A percentile compares a stretch with the other conserved stretches of the same genome.
These are phyloP conservation scores for Sporothrix humicola DNA, from an alignment of 2,329 filamentous ascomycete species.

Conservation along the genomic window DNA sequence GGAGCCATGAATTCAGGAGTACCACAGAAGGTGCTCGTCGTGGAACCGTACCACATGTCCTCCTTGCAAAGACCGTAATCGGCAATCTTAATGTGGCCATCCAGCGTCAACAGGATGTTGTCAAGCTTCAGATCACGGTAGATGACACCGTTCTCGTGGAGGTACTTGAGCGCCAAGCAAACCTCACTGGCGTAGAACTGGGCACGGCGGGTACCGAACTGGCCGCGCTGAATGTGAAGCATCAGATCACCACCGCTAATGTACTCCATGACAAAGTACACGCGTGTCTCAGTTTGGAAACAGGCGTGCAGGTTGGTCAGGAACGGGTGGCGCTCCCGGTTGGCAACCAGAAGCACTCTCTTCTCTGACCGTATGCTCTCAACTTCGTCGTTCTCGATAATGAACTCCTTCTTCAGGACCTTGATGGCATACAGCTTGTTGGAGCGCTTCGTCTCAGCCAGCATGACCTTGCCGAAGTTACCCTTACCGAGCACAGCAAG, in stretches of 20 bases:
- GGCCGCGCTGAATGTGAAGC: slow-evolving; percentile 96
- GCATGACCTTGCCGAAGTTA: slow-evolving; percentile 99
- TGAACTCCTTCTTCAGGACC: slow-evolving; percentile 99
- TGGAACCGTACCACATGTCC: slow-evolving; percentile 99
- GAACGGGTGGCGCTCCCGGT: slow-evolving; percentile 96
- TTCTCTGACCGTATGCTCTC: slow-evolving; percentile 98
- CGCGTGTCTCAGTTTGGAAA: slow-evolving; percentile 97
- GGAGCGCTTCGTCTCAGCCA: slow-evolving; percentile 92
- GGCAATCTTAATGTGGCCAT: slow-evolving; percentile 97
- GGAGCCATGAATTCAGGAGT: slow-evolving; percentile 99
- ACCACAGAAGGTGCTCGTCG: slow-evolving; percentile 96
- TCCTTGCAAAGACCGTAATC: slow-evolving; percentile 99
- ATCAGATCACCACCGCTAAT: slow-evolving; percentile 98
- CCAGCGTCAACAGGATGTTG: slow-evolving; percentile 90
- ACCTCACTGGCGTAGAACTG: slow-evolving; percentile 99
- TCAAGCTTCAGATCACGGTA: slow-evolving; percentile 95
- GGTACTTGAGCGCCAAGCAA: slow-evolving; percentile 95
- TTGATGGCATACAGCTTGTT: slow-evolving; percentile 97
- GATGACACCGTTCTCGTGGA: slow-evolving; percentile 98
- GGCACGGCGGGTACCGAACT: slow-evolving; percentile 93
- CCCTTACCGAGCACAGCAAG: slow-evolving; percentile 96
- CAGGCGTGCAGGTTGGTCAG: slow-evolving; percentile 93
- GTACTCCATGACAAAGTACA: slow-evolving; percentile 99
- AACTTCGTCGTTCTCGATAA: slow-evolving; percentile 99
- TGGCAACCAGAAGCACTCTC: slow-evolving; percentile 94